Conservation (phyloP, 495 filamentous ascomycete genomes). For the Penicillium herquei region DNA sequence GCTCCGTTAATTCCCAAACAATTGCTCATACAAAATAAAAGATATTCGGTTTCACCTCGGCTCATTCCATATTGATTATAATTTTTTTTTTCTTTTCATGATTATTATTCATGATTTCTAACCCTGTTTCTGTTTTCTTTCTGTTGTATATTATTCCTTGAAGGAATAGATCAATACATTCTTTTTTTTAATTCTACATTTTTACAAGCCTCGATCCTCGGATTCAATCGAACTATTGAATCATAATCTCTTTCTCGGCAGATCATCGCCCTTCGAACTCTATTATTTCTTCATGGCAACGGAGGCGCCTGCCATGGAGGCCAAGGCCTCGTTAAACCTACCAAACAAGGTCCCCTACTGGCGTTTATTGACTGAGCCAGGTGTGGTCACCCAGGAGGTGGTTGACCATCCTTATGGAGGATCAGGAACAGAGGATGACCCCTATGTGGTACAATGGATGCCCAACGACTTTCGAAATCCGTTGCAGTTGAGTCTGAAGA, state of each 20-base stretch:
- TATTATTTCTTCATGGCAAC: conserved; percentile 4
- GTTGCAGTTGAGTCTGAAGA: conserved; percentile 48
- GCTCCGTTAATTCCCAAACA: conserved; percentile 10
- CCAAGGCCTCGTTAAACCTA: conserved; percentile 6
- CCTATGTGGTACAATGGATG: conserved; percentile 68
- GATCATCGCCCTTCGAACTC: neutral
- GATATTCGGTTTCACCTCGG: neutral
- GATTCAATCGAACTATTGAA: neutral
- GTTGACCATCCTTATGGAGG: conserved; percentile 57
- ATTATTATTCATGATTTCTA: neutral
- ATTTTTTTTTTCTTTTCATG: neutral
- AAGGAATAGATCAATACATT: neutral
- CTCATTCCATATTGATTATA: neutral
- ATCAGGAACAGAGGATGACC: conserved; percentile 63
- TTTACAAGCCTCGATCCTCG: neutral
- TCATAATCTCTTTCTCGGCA: neutral
- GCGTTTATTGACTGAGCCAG: conserved; percentile 42
- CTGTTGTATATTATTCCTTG: neutral
- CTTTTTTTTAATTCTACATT: neutral
- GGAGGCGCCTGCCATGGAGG: conserved; percentile 12
- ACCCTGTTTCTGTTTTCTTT: neutral
- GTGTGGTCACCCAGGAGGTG: conserved; percentile 49
- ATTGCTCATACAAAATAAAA: neutral
- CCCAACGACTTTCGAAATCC: conserved; percentile 66
- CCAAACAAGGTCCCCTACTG: conserved; percentile 29